Base-by-base conservation (phyloP, 2,329 filamentous ascomycete genomes). In the Xylaria sp. region DNA sequence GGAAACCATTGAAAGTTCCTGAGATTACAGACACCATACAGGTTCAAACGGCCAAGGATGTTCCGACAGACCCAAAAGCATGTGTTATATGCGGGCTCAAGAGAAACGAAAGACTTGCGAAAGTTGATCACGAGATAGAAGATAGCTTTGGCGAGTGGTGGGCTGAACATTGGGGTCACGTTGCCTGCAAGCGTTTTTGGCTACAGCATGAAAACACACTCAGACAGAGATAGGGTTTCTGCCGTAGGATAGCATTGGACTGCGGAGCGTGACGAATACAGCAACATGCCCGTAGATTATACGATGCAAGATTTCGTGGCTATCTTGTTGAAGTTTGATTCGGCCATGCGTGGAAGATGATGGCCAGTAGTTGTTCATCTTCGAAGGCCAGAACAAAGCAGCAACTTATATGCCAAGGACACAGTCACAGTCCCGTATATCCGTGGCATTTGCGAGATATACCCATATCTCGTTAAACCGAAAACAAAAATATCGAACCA, bases 111-210 rank as follows among this genome's bases (percentile, higher is more conserved):
- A 87, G 95, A 59, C 85, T 97, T 11, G 80, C 83, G 23, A 93
- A 90, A 76, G 87, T 96, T 40, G 94, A 97, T 76, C 83, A 90
- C 61, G 86, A 90, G 31, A 89, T 97, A 9, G 90, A 95, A 75
- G 95, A 98, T 79, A 94, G 92, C 78, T 97, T 97, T 83, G 94
- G 93, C 13, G 95, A 98, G 82, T 98, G 94, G 93, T 98, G 95
- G 95, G 85, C 92, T 49, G 94, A 97, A 54, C 91, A 95, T 79
- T 94, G 93, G 91, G 93, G 91, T 0, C 92, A 94, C 80, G 83
- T 88, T 70, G 87, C 88, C 23, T 98, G 95, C 80, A 88, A 88
- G 78, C 91, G 92, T 70, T 97, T 97, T 77, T 98, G 95, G 95
- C 82, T 91, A 67, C 85, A 91, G 74, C 91, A 97, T 79, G 92